phyloP scores from a whole-genome alignment of 805 yeast species.

The Candida manassasensis region DNA sequence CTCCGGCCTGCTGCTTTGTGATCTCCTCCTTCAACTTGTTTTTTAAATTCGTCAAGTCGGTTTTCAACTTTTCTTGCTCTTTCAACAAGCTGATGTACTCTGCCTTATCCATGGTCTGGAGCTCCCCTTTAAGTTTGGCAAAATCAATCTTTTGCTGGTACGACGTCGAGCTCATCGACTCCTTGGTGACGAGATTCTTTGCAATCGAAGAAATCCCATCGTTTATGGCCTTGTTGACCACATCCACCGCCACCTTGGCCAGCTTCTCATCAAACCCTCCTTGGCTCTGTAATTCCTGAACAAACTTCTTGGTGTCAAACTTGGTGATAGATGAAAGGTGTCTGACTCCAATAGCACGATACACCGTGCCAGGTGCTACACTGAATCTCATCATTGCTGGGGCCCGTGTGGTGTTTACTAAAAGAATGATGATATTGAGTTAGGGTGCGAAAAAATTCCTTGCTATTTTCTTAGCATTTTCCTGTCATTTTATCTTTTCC shows the following conservation, averaged over 20 bases:
- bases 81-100: conserved; percentile 78
- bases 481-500: too few species aligned
- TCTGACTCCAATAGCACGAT: conserved; percentile 5
- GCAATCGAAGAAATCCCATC: conserved; percentile 77
- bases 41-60: conserved; percentile 81
- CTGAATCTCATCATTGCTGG: neutral
- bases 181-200: conserved; percentile 77
- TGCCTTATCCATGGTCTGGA: conserved; percentile 79
- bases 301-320: conserved; percentile 75
- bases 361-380: neutral
- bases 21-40: conserved; percentile 87
- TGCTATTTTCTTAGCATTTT: too few species aligned
- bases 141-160: conserved; percentile 97
- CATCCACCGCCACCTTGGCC: conserved; percentile 71
- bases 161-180: conserved; percentile 74
- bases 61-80: conserved; percentile 80
- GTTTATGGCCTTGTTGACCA: conserved; percentile 69
- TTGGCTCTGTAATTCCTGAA: conserved; percentile 56
- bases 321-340: conserved; percentile 33
- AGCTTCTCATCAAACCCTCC: conserved; percentile 72
- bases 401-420: too few species aligned
- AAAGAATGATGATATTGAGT: too few species aligned
- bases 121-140: conserved; percentile 88
- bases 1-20: conserved; percentile 84
- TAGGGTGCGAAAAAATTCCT: too few species aligned